These are phyloP conservation scores for Trypanosoma cruzi DNA, from an alignment of 208 protist genomes.

Conservation along the genomic window DNA sequence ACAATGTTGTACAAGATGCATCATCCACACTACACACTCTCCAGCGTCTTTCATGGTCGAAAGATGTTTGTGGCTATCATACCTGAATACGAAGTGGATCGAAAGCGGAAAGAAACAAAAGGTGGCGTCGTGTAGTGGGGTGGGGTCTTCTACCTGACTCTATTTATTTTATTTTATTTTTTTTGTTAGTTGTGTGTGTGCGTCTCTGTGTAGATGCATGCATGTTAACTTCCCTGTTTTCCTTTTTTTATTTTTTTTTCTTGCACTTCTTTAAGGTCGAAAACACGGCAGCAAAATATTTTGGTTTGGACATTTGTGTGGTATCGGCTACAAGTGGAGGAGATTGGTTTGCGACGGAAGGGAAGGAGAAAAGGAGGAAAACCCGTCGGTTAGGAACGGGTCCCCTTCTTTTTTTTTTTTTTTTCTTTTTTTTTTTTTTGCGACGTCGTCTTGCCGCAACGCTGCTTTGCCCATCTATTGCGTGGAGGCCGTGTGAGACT, in stretches of 20 bases:
- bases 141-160: not conserved
- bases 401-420: not conserved
- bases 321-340: not conserved
- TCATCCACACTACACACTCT: slow-evolving; percentile 85
- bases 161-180: not conserved
- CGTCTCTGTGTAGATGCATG: too few relatives aligned
- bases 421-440: not conserved
- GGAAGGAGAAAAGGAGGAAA: not conserved
- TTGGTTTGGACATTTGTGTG: not conserved
- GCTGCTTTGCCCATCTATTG: too few relatives aligned
- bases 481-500: not conserved
- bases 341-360: not conserved
- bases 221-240: not conserved
- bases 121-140: not conserved
- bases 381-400: too few relatives aligned
- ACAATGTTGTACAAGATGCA: slow-evolving; percentile 80
- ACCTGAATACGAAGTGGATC: slow-evolving; percentile 73
- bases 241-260: not conserved
- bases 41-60: slow-evolving; percentile 62
- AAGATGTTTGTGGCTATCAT: slow-evolving; percentile 75
- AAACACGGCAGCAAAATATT: not conserved
- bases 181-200: not conserved
- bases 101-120: slow-evolving; percentile 7
- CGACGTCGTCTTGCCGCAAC: too few relatives aligned
- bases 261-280: not conserved